Evolutionary conservation across 345 rosid species (phyloP).

Genomic region (Lepidium didymum): DNA sequence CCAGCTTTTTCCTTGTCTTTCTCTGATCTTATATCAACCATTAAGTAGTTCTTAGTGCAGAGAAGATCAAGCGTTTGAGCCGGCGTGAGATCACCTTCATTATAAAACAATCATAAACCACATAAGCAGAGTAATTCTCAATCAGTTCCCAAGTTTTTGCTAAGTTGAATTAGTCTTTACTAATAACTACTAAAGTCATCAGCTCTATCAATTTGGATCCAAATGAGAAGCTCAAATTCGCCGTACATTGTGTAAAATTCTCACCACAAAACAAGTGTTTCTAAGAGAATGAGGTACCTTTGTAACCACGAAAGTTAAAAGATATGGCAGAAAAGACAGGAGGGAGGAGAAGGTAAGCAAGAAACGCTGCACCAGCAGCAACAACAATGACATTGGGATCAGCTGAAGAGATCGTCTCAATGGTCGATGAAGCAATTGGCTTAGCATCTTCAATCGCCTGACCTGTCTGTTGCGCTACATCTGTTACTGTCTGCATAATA

Average conservation of each 20-base stretch:
- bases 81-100: constrained; percentile 69
- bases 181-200: not conserved
- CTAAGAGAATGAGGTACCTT: constrained; percentile 37
- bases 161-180: not conserved
- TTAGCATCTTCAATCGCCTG: constrained; percentile 62
- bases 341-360: constrained; percentile 68
- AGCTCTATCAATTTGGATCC: not conserved
- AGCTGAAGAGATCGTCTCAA: constrained; percentile 62
- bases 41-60: constrained; percentile 40
- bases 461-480: constrained; percentile 65
- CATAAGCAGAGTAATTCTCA: not conserved
- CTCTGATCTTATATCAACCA: constrained; percentile 89
- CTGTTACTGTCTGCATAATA: constrained; percentile 57
- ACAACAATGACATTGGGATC: constrained; percentile 68
- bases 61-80: constrained; percentile 81
- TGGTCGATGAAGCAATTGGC: constrained; percentile 77
- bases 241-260: not conserved
- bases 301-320: constrained; percentile 75
- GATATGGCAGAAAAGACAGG: constrained; percentile 72
- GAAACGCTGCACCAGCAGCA: constrained; percentile 59
- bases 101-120: not conserved
- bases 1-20: constrained; percentile 87
- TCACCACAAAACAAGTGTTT: not conserved
- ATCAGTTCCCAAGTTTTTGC: not conserved
- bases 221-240: not conserved